Conservation (phyloP, 495 filamentous ascomycete genomes). For the Ramalina intermedia region DNA sequence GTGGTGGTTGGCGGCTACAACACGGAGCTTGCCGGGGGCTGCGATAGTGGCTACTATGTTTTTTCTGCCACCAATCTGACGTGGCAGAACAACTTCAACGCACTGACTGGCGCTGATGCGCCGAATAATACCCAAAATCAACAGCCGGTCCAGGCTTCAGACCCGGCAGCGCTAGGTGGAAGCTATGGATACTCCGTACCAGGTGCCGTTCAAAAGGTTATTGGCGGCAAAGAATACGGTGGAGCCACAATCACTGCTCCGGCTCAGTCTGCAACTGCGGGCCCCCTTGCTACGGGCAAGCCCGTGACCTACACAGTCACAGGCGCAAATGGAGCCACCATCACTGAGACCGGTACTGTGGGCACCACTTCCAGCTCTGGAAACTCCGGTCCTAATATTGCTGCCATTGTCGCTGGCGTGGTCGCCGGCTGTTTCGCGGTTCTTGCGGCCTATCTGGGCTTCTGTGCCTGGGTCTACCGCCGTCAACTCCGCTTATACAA, state of each 20-base stretch:
- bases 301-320: slow-evolving; percentile 49
- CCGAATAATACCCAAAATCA: slow-evolving; percentile 25
- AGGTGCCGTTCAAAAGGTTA: slow-evolving; percentile 38
- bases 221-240: slow-evolving; percentile 46
- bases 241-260: slow-evolving; percentile 55
- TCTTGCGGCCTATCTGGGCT: slow-evolving; percentile 47
- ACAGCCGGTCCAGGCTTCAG: slow-evolving; percentile 28
- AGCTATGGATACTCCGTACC: slow-evolving; percentile 54
- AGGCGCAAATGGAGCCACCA: slow-evolving; percentile 42
- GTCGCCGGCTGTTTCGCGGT: slow-evolving; percentile 46
- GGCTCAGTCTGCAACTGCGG: slow-evolving; percentile 44
- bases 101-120: slow-evolving; percentile 20
- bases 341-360: slow-evolving; percentile 22
- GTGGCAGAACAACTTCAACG: slow-evolving; percentile 47
- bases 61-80: slow-evolving; percentile 47
- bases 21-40: slow-evolving; percentile 36
- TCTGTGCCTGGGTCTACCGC: slow-evolving; percentile 57
- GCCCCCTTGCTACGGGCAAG: slow-evolving; percentile 54
- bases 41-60: slow-evolving; percentile 55
- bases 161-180: slow-evolving; percentile 33
- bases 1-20: slow-evolving; percentile 60
- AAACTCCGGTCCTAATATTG: slow-evolving; percentile 30
- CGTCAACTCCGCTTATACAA: slow-evolving; percentile 47
- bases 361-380: neutral
- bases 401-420: slow-evolving; percentile 47